Percentiles rank a stretch among this genome's conserved stretches.
These are phyloP conservation scores for Neonectria faginata DNA, from an alignment of 2,329 filamentous ascomycete species.

Conservation along the genomic window DNA sequence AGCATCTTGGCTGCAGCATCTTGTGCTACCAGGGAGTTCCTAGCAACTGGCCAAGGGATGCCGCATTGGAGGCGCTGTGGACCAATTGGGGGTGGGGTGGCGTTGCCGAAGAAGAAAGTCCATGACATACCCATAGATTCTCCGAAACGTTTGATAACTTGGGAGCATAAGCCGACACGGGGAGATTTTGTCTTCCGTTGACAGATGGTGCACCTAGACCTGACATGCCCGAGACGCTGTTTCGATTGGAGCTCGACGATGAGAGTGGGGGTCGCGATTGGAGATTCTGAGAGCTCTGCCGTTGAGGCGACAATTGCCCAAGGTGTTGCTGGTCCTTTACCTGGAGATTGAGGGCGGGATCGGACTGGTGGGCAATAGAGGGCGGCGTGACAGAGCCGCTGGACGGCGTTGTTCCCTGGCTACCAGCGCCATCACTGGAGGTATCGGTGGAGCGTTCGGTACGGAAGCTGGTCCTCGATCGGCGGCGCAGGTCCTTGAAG, in stretches of 20 bases:
- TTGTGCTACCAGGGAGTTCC: constrained; percentile 22
- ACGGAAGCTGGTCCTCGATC: constrained; percentile 80
- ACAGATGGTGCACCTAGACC: constrained; percentile 68
- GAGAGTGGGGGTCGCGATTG: constrained; percentile 52
- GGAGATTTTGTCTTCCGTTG: constrained; percentile 66
- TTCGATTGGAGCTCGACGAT: constrained; percentile 63
- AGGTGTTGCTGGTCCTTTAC: constrained; percentile 57
- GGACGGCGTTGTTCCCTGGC: constrained; percentile 70
- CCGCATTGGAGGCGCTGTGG: constrained; percentile 26
- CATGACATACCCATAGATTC: constrained; percentile 80
- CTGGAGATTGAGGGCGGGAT: constrained; percentile 73
- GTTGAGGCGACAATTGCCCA: constrained; percentile 35
- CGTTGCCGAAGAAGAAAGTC: constrained; percentile 31
- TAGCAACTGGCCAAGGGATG: constrained; percentile 29
- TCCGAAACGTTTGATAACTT: constrained; percentile 82
- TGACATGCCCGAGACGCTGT: constrained; percentile 74
- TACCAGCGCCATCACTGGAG: constrained; percentile 68
- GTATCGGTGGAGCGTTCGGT: constrained; percentile 72
- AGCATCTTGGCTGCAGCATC: constrained; percentile 26
- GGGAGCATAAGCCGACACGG: constrained; percentile 84
- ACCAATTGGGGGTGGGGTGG: constrained; percentile 23
- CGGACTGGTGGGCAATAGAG: constrained; percentile 74
- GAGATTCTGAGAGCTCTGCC: constrained; percentile 40
- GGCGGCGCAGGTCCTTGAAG: constrained; percentile 78
- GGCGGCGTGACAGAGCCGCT: constrained; percentile 81